Evolutionary conservation across 2,329 filamentous ascomycete genomes (phyloP), one percentile per base, ranked within the genome.

Genomic region (Lanzia echinophila): DNA sequence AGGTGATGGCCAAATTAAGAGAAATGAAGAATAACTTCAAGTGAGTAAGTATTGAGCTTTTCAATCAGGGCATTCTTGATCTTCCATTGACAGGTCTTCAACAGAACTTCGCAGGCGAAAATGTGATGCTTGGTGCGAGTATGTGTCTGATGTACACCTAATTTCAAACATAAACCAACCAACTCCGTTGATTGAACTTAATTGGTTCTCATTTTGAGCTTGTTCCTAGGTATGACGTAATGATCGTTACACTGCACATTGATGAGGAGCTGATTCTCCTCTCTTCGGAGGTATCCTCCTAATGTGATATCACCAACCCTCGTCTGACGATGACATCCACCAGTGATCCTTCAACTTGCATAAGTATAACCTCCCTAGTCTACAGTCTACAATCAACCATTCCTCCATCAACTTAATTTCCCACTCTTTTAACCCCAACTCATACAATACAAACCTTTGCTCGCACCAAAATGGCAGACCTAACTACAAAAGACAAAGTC

Each of bases 1-100:
- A 87, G 47, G 90, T 96, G 15, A 96, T 99, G 88, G 79, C 79
- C 32, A 85, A 85, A 64, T 73, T 97, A 65, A 79, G 94, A 52
- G 88, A 95, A 71, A 85, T 95, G 86, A 99, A 97, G 83, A 91
- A 95, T 68, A 67, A 57, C 44, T 69, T 68, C 48, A 68, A 67
- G 64, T 68, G 63, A 68, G 64, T 65, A 62, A 61, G 63, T 63
- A 62, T 6, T 54, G 17, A 15, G 11, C 41, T 24, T 43, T 22
- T 20, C 3, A 24, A 43, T 28, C 41, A 1, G 4, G 11, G 11
- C 17, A 15, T 22, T 15, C 41, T 13, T 43, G 41, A 8, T 13
- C 13, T 20, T 22, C 13, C 22, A 43, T 22, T 12, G 20, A 43
- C 20, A 6, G 15, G 6, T 19, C 12, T 43, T 43, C 22, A 19